Conservation (phyloP, 495 filamentous ascomycete genomes). For the Extremus antarcticus region DNA sequence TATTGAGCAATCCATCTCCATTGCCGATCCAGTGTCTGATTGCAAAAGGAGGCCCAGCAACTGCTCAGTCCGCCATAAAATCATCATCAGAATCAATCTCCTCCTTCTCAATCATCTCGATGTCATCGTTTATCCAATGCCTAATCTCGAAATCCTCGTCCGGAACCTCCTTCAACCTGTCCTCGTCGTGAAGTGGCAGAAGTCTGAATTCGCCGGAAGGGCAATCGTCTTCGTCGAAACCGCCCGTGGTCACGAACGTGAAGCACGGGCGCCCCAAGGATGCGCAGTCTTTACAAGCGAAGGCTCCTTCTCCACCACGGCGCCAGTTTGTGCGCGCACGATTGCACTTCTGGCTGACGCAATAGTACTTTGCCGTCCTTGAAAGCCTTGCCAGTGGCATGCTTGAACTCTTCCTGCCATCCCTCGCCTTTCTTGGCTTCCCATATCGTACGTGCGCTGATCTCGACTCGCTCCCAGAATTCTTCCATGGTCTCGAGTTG, state of each 20-base stretch:
- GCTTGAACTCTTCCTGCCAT: neutral
- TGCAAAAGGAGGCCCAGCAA: neutral
- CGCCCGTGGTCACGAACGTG: neutral
- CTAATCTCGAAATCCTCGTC: neutral
- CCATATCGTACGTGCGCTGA: neutral
- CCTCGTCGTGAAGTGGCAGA: constrained; percentile 5
- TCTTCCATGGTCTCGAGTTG: neutral
- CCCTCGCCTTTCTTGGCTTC: neutral
- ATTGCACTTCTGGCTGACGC: constrained; percentile 4
- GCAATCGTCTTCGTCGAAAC: neutral
- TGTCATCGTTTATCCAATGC: constrained; percentile 17
- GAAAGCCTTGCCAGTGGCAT: neutral
- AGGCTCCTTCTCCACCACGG: neutral
- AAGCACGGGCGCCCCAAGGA: constrained; percentile 5
- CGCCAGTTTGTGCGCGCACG: constrained; percentile 2
- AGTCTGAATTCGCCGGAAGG: neutral
- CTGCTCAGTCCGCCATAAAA: neutral
- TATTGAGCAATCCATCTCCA: too few species aligned
- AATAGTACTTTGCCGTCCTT: neutral
- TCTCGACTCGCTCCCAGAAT: neutral
- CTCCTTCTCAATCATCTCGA: constrained; percentile 8
- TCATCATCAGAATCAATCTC: neutral
- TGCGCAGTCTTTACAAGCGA: constrained; percentile 11
- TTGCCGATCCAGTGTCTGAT: too few species aligned
- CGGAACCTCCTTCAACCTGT: constrained; percentile 1